Evolutionary conservation across 129 eudicot species (phyloP), one percentile per base, ranked within the genome.

Genomic region (Deinandra increscens): DNA sequence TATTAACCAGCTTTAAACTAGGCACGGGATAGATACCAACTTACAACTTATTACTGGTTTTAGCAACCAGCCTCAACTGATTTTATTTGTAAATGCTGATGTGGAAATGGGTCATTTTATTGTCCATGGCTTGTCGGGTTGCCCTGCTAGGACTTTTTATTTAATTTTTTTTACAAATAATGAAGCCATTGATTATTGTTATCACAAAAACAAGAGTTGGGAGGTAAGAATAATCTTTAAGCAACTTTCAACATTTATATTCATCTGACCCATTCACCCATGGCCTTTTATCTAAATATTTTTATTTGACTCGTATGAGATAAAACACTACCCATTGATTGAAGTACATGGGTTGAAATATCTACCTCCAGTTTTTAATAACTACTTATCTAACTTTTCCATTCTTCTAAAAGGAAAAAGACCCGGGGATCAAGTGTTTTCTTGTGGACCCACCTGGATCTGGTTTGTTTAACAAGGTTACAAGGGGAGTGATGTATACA

Each of bases 401-500:
- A 6, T 29, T 64, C 22, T 36, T 82, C 23, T 20, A 74, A 60
- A 81, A 91, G 99, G 95, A 86, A 70, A 87, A 83, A 60, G 80
- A 93, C 67, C 59, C 95, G 26, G 78, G 72, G 22, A 81, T 89
- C 46, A 87, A 89, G 79, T 89, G 99, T 79, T 93, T 77, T 69
- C 88, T 93, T 19, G 81, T 93, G 54, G 99, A 93, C 66, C 99
- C 99, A 50, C 99, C 97, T 31, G 99, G 99, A 66, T 93, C 99
- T 71, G 99, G 99, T 72, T 80, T 93, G 82, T 93, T 72, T 82
- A 93, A 93, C 81, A 85, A 87, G 69, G 97, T 89, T 74, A 87
- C 88, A 37, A 82, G 99, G 78, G 99, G 99, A 39, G 99, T 93
- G 68, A 93, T 93, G 99, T 93, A 93, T 88, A 89, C 99, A 7